Base-by-base conservation (phyloP, 2,329 filamentous ascomycete genomes). In the Colletotrichum aenigma region DNA sequence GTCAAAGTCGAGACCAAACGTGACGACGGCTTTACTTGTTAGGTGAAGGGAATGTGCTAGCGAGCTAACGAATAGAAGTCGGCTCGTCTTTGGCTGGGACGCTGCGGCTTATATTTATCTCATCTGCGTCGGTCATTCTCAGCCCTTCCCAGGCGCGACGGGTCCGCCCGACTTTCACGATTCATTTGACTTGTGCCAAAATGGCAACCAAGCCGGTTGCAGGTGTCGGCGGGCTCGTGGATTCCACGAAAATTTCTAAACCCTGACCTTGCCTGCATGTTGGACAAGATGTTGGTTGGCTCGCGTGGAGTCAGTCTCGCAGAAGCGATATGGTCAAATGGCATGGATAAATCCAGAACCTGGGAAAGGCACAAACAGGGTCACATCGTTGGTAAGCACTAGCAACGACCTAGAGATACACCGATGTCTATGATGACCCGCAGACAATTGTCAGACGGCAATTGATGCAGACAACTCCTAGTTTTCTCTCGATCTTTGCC, bases 321-420 rank as follows among this genome's bases (percentile, higher is more conserved):
- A 56, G 66, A 58, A 36, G 16, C 24, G 48, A 72, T 38, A 56
- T 26, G 26, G 21, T 48, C 9, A 21, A 56, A 43, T 70, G 6
- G 43, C 16, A 9, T 48, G 43, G 66, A 48, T 64, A 15, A 34
- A 48, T 24, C n/a, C 30, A 52, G 43, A 16, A 18, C 66, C 55
- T 21, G 16, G 34, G 15, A 60, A 3, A 16, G 64, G 36, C n/a
- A 32, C 3, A 9, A 21, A 16, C 13, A 71, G 43, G 38, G 66
- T 71, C 26, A 21, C 66, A 74, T 16, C 28, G 15, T 28, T 21
- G n/a, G 66, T 71, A 70, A 74, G 71, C 66, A 26, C 66, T 74
- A 74, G 67, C n/a, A 60, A 30, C 28, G 15, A 12, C 26, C 38
- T 43, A 43, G 18, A 43, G 38, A 43, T 43, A 43, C 18, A 43